phyloP scores from a whole-genome alignment of 805 yeast species.

The Wickerhamiella domercqiae region DNA sequence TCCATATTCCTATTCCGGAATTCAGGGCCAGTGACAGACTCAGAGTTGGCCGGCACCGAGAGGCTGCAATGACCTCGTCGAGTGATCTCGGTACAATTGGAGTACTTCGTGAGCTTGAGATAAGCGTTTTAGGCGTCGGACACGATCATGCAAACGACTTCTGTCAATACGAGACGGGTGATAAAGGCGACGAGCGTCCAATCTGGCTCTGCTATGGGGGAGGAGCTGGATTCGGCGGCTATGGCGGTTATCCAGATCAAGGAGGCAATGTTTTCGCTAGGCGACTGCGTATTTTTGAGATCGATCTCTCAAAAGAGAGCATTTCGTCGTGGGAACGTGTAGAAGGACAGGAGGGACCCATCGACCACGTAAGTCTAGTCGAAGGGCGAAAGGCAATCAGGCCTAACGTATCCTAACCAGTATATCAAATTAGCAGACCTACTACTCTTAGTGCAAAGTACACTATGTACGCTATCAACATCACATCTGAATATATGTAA shows the following conservation, averaged over 20 bases:
- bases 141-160: slow-evolving; percentile 95
- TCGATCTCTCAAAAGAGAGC: slow-evolving; percentile 35
- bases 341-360: slow-evolving; percentile 33
- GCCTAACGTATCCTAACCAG: slow-evolving; percentile 19
- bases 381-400: slow-evolving; percentile 32
- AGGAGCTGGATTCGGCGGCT: slow-evolving; percentile 87
- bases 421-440: no score
- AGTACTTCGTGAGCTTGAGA: slow-evolving; percentile 48
- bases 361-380: slow-evolving; percentile 41
- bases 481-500: no score
- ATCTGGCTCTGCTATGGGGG: slow-evolving; percentile 93
- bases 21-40: slow-evolving; percentile 30
- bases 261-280: slow-evolving; percentile 57
- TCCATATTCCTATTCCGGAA: slow-evolving; percentile 90
- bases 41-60: slow-evolving; percentile 49
- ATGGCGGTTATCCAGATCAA: slow-evolving; percentile 53
- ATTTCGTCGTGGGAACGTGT: slow-evolving; percentile 61
- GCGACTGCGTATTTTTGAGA: slow-evolving; percentile 55
- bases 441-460: no score
- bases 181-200: slow-evolving; percentile 19
- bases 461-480: no score
- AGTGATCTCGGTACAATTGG: slow-evolving; percentile 53
- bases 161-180: slow-evolving; percentile 39
- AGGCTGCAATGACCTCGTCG: slow-evolving; percentile 65
- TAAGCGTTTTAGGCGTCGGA: slow-evolving; percentile 65